Percentiles rank a stretch among this genome's conserved stretches.
phyloP scores from a whole-genome alignment of 352 stramenopile species.

The Pilasporangium apinafurcum region DNA sequence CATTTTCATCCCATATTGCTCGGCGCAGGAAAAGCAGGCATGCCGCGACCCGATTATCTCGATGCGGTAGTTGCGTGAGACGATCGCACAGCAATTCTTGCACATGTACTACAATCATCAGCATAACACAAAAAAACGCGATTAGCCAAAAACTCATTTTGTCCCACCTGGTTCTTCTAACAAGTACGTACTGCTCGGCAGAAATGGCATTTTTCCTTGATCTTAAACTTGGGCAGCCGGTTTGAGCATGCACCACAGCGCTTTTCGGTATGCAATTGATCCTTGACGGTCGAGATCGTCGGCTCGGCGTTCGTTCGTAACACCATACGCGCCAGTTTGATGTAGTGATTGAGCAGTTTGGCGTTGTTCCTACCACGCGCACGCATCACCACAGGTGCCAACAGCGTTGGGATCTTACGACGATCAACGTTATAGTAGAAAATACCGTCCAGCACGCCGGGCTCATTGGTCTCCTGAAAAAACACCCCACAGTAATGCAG shows the following conservation, averaged over 20 bases:
- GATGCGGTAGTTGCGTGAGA: conserved; percentile 51
- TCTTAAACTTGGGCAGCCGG: conserved; percentile 47
- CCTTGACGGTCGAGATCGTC: conserved; percentile 21
- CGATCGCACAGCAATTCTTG: conserved; percentile 57
- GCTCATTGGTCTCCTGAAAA: conserved; percentile 52
- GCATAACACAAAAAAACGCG: not conserved
- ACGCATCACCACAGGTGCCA: conserved; percentile 50
- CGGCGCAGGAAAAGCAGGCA: conserved; percentile 54
- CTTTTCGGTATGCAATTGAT: conserved; percentile 48
- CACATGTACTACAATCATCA: conserved; percentile 45
- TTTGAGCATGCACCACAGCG: conserved; percentile 58
- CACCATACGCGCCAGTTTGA: conserved; percentile 44
- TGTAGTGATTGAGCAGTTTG: conserved; percentile 64
- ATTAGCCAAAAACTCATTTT: not conserved
- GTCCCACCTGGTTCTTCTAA: no score
- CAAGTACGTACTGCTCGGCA: conserved; percentile 50
- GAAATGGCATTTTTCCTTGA: conserved; percentile 48
- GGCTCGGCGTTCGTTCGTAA: conserved; percentile 19
- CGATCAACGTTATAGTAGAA: conserved; percentile 61
- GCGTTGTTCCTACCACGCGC: conserved; percentile 48
- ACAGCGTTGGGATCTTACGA: conserved; percentile 27
- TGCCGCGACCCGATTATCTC: conserved; percentile 25
- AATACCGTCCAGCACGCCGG: conserved; percentile 38
- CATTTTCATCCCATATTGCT: conserved; percentile 29
- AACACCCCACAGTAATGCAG: conserved; percentile 62